Conservation (phyloP, 306 rosid species). For the Prunus kanzakura region DNA sequence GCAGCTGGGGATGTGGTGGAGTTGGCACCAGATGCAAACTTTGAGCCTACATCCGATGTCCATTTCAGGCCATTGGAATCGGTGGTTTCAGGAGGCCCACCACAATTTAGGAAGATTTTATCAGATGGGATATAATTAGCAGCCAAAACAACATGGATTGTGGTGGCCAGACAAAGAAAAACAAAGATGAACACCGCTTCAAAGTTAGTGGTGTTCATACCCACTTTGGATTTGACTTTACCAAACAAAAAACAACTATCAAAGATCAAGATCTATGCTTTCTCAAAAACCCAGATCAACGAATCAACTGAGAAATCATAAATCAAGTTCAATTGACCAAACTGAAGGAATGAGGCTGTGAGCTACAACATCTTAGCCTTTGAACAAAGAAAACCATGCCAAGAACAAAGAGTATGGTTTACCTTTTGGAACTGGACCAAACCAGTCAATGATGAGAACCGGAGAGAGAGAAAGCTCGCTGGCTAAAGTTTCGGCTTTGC, state of each 20-base stretch:
- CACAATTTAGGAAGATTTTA: constrained; percentile 63
- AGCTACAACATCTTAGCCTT: not conserved
- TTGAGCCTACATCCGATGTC: constrained; percentile 67
- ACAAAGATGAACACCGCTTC: constrained; percentile 14
- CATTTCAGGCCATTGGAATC: constrained; percentile 62
- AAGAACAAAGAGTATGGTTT: not conserved
- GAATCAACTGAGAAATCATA: not conserved
- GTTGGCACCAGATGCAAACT: constrained; percentile 29
- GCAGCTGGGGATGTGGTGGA: constrained; percentile 45
- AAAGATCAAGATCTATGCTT: constrained; percentile 1
- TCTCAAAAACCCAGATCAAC: not conserved
- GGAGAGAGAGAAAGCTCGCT: not conserved
- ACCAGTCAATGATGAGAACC: not conserved
- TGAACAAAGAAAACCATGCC: not conserved
- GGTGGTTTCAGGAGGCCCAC: constrained; percentile 51
- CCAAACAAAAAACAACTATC: not conserved
- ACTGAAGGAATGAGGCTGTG: not conserved
- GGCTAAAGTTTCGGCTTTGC: not conserved
- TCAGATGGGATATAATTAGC: constrained; percentile 60
- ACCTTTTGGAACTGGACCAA: not conserved
- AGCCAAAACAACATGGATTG: constrained; percentile 36
- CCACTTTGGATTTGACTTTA: not conserved
- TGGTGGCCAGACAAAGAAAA: constrained; percentile 34
- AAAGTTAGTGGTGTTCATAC: constrained; percentile 21
- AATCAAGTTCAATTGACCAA: not conserved